Base-by-base conservation (phyloP, 106 monocot genomes). In the Vanilla planifolia region DNA sequence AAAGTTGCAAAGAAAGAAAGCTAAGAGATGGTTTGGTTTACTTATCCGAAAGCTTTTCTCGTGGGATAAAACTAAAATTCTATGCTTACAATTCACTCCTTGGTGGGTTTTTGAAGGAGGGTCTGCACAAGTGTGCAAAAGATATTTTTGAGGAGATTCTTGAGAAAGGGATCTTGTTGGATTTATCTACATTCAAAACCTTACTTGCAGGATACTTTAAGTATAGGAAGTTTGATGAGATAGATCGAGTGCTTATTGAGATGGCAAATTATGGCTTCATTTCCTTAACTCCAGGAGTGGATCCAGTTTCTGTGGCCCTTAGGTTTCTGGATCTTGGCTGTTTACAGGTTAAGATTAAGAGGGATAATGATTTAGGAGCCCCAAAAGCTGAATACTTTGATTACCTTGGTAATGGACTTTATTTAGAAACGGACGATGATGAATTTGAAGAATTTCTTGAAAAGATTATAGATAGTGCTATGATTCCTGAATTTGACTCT, bases 341-440 rank as follows among this genome's bases (percentile, higher is more conserved):
- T 43, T 53, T 96, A 30, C 60, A 51, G 48, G 79, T 98, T 61
- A 98, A 85, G 66, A 47, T 98, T 34, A 98, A 82, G 63, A 79
- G 98, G 62, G 81, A 84, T 65, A 92, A 85, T 72, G 60, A 64
- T 50, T 24, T 43, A 33, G 65, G 75, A 26, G 48, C 68, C 63
- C 67, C 75, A 19, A 81, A 79, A 59, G 74, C 91, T 60, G 98
- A 98, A 75, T 92, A 85, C 56, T 92, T 92, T 60, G 98, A 98
- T 67, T 72, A 60, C 55, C 70, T 98, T 60, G 92, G 98, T 6
- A 98, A 98, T 80, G 92, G 98, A 8, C 61, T 98, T 58, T 98
- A 80, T 59, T 75, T 98, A 43, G 81, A 91, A 46, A 82, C 84
- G 22, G 80, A 92, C 73, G 10, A 77, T 26, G 67, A 79, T 20